phyloP scores from a whole-genome alignment of 2,329 filamentous ascomycete species.

The Orbilia brochopaga region DNA sequence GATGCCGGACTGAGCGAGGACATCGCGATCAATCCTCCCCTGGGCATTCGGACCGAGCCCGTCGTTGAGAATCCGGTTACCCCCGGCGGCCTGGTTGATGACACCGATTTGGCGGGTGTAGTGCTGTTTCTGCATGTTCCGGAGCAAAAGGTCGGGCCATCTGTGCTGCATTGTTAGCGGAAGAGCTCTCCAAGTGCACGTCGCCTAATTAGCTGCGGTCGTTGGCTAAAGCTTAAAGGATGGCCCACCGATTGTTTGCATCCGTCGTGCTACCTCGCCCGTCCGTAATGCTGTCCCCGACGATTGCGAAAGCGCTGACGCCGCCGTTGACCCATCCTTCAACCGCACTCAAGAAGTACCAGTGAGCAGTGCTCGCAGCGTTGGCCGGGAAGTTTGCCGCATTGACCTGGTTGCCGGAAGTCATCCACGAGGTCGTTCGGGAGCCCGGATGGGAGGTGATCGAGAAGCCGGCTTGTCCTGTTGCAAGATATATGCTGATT shows the following conservation, averaged over 20 bases:
- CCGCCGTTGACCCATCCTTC: conserved; percentile 63
- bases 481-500: conserved; percentile 66
- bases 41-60: conserved; percentile 69
- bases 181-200: background rate
- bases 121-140: conserved; percentile 61
- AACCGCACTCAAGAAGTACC: conserved; percentile 68
- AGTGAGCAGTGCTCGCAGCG: conserved; percentile 58
- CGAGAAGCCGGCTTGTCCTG: conserved; percentile 64
- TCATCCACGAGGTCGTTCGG: conserved; percentile 68
- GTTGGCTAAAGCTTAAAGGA: background rate
- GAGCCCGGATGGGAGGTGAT: conserved; percentile 72
- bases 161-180: conserved; percentile 53
- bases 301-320: conserved; percentile 62
- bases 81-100: conserved; percentile 71
- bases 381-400: conserved; percentile 59
- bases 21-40: conserved; percentile 69
- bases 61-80: conserved; percentile 69
- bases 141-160: conserved; percentile 67
- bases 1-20: conserved; percentile 66
- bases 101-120: conserved; percentile 64
- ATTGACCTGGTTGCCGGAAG: conserved; percentile 65
- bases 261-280: conserved; percentile 68
- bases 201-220: conserved; percentile 19
- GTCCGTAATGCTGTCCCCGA: conserved; percentile 72
- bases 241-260: conserved; percentile 63